A percentile compares a stretch with the other conserved stretches of the same genome.
Conservation (phyloP, 495 filamentous ascomycete species). For the Aspergillus funiculosus region DNA sequence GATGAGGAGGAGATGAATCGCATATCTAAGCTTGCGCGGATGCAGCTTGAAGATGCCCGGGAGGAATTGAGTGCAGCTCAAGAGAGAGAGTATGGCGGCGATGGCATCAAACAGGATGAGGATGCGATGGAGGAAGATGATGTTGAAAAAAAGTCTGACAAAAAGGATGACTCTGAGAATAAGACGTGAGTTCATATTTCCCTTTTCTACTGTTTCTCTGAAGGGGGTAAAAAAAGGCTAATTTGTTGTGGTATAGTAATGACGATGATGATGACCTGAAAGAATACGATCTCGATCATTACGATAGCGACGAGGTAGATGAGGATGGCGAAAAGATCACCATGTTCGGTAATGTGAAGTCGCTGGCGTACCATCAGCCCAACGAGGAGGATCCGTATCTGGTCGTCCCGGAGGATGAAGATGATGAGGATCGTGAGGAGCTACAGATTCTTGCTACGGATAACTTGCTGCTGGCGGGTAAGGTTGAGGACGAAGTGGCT, state of each 20-base stretch:
- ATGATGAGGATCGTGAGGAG: constrained; percentile 88
- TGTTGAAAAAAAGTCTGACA: constrained; percentile 25
- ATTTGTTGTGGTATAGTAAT: neutral
- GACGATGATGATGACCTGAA: constrained; percentile 70
- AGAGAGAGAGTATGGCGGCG: constrained; percentile 32
- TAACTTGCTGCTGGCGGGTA: constrained; percentile 84
- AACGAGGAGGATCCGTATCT: constrained; percentile 96
- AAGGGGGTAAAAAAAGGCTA: neutral
- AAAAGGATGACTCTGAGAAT: constrained; percentile 18
- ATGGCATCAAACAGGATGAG: constrained; percentile 29
- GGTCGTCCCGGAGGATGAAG: constrained; percentile 66
- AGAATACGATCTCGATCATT: constrained; percentile 93
- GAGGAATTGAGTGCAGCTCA: constrained; percentile 72
- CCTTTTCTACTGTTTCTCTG: neutral
- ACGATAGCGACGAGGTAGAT: constrained; percentile 73
- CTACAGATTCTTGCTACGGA: constrained; percentile 88
- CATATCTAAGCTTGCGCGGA: constrained; percentile 80
- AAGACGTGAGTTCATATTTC: constrained; percentile 10
- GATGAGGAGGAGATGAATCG: constrained; percentile 88
- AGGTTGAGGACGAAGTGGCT: constrained; percentile 93
- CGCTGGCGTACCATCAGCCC: constrained; percentile 84
- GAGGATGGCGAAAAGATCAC: constrained; percentile 65
- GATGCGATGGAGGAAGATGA: constrained; percentile 30
- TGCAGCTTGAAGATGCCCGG: constrained; percentile 88
- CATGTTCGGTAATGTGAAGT: constrained; percentile 94